A percentile compares a stretch with the other conserved stretches of the same genome.
Conservation (phyloP, 2,329 filamentous ascomycete genomes). For the Arthrobotrys pseudoclavata region DNA sequence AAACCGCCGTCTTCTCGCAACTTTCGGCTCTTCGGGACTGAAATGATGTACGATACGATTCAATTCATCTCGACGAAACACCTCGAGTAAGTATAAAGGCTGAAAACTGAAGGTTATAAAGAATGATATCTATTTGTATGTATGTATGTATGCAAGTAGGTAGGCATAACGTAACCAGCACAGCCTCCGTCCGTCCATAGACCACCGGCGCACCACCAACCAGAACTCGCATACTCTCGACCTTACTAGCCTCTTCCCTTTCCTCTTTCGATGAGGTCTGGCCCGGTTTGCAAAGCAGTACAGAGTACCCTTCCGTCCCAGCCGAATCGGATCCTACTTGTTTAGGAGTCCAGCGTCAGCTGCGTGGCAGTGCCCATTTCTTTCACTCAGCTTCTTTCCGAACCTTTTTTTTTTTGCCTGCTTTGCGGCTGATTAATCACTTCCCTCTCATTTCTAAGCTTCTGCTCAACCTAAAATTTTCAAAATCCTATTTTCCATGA, state of each 20-base stretch:
- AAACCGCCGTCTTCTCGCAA: conserved; percentile 7
- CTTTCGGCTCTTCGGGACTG: conserved; percentile 4
- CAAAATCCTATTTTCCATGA: conserved; percentile 1
- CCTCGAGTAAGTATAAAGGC: not conserved
- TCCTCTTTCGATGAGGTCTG: conserved; percentile 11
- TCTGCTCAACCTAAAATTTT: not conserved
- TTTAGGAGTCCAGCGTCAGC: conserved; percentile 38
- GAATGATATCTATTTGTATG: not conserved
- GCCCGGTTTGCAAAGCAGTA: not conserved
- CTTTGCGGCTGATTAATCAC: conserved; percentile 28
- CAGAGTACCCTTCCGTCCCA: conserved; percentile 18
- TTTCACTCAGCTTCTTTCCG: not conserved
- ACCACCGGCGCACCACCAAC: not conserved
- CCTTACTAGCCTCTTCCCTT: conserved; percentile 17
- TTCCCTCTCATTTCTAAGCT: conserved; percentile 1
- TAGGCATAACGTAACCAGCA: conserved; percentile 22
- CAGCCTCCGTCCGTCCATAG: not conserved
- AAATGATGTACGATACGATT: conserved; percentile 4
- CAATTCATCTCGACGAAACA: not conserved
- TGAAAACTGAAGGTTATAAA: not conserved
- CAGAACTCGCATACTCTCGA: conserved; percentile 10
- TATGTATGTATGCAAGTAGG: not conserved
- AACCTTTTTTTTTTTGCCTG: not conserved
- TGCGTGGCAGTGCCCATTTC: conserved; percentile 40
- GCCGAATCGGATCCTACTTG: conserved; percentile 56